Evolutionary conservation across 2,329 filamentous ascomycete genomes (phyloP).

Genomic region (Dendryphion nanum): DNA sequence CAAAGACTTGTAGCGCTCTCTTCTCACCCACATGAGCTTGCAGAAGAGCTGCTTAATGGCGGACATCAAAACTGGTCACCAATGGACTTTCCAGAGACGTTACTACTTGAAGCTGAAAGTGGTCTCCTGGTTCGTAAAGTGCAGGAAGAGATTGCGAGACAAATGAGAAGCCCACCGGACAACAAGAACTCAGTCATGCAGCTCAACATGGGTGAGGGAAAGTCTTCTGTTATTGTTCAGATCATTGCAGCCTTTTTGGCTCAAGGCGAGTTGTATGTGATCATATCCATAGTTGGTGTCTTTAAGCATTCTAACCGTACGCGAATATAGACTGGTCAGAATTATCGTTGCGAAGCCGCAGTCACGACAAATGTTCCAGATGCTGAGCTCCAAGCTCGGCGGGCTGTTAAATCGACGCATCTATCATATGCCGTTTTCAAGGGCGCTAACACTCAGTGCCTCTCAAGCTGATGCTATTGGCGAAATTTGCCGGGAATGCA

Average conservation of each 20-base stretch:
- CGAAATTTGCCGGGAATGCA: slow-evolving; percentile 47
- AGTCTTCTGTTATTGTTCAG: slow-evolving; percentile 30
- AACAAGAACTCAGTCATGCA: slow-evolving; percentile 28
- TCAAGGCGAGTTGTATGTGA: slow-evolving; percentile 39
- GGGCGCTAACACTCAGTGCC: slow-evolving; percentile 42
- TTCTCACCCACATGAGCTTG: slow-evolving; percentile 17
- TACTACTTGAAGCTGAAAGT: slow-evolving; percentile 65
- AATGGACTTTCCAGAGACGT: slow-evolving; percentile 54
- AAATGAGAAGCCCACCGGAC: slow-evolving; percentile 49
- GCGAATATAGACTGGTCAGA: slow-evolving; percentile 47
- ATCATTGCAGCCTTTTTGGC: slow-evolving; percentile 45
- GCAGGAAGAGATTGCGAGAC: slow-evolving; percentile 57
- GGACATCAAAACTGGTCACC: slow-evolving; percentile 60
- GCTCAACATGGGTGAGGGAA: slow-evolving; percentile 38
- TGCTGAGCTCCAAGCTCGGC: slow-evolving; percentile 55
- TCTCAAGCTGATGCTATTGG: slow-evolving; percentile 38
- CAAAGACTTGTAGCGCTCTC: slow-evolving; percentile 17
- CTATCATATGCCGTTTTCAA: slow-evolving; percentile 59
- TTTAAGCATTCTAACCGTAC: slow-evolving; percentile 2
- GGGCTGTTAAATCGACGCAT: slow-evolving; percentile 56
- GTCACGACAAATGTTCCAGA: slow-evolving; percentile 59
- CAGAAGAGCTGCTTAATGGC: slow-evolving; percentile 43
- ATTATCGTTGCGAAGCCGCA: slow-evolving; percentile 63
- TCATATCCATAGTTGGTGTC: background rate
- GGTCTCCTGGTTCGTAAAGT: slow-evolving; percentile 60